A percentile compares a stretch with the other conserved stretches of the same genome.
phyloP scores from a whole-genome alignment of 768 basidiomycete genomes.

The Amanita subjunquillea region DNA sequence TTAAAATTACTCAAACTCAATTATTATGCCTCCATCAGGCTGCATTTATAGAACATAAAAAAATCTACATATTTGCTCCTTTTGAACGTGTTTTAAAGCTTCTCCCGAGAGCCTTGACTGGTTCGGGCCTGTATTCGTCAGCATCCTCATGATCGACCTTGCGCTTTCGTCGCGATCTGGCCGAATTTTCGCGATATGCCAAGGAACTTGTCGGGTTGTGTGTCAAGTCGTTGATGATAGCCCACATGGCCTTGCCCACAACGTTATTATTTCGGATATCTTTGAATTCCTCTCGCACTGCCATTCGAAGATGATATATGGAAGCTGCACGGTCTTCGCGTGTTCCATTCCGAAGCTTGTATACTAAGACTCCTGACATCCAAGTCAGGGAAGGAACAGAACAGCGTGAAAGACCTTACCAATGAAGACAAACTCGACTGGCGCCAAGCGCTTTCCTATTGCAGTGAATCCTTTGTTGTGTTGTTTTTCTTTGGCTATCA shows the following conservation, averaged over 20 bases:
- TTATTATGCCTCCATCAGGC: not conserved
- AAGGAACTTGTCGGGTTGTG: constrained; percentile 23
- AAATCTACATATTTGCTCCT: constrained; percentile 12
- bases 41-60: not conserved
- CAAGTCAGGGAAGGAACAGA: not conserved
- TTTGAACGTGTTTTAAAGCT: constrained; percentile 29
- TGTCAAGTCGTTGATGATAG: constrained; percentile 32
- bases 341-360: constrained; percentile 33
- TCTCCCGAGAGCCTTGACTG: constrained; percentile 28
- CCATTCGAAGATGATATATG: constrained; percentile 44
- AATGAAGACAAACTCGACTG: constrained; percentile 73
- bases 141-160: constrained; percentile 24
- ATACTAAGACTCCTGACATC: constrained; percentile 54
- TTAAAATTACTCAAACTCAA: not conserved
- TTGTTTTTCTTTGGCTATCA: constrained; percentile 31
- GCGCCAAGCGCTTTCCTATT: constrained; percentile 54
- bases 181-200: constrained; percentile 2
- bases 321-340: constrained; percentile 41
- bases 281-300: constrained; percentile 42
- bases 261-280: constrained; percentile 57
- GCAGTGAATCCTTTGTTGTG: constrained; percentile 40
- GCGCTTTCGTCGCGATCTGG: constrained; percentile 21
- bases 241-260: constrained; percentile 51
- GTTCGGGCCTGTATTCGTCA: constrained; percentile 38
- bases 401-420: constrained; percentile 30